Base-by-base conservation (phyloP, 2,329 filamentous ascomycete species). In the Helotiales sp. region DNA sequence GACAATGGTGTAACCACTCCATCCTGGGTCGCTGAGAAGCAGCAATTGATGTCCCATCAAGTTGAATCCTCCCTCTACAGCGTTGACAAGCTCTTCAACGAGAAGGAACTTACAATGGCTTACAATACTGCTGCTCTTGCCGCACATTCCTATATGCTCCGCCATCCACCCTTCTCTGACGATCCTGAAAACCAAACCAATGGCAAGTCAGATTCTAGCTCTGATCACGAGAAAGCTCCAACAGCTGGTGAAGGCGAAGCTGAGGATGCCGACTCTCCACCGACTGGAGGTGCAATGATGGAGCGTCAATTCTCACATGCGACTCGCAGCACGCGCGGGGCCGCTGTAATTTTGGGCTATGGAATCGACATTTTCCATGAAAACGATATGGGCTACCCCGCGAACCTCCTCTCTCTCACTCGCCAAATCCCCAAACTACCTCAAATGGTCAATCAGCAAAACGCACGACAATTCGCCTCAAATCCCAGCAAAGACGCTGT, bases 71-170 rank as follows among this genome's bases (percentile, higher is more conserved):
- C 87, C 0, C 79, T 88, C 1, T 90, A 89, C 76, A 90, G 86
- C 75, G 86, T 91, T 67, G 88, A 91, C 73, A 90, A 90, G 80
- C 84, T 91, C 43, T 91, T 91, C 60, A 91, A 88, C 0, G 89
- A 91, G 72, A 90, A 89, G 78, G 89, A 91, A 78, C 82, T 91
- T 32, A 83, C 85, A 4, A 84, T 91, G 81, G 87, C 86, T 30
- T 90, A 90, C 76, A 90, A 89, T 68, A 80, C 82, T 4, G 86
- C 89, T 5, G 87, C 88, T 32, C 73, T 89, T 22, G 87, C 87
- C 1, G 84, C 89, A 8, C 86, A 89, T 76, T 85, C 86, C 69
- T 86, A 88, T 73, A 82, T 90, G 65, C 78, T 89, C 61, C 84
- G 86, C 40, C 87, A 88, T 74, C 70, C 72, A 60, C 71, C 73